Evolutionary conservation across 2,329 filamentous ascomycete genomes (phyloP).

Genomic region (Claviceps maximensis): DNA sequence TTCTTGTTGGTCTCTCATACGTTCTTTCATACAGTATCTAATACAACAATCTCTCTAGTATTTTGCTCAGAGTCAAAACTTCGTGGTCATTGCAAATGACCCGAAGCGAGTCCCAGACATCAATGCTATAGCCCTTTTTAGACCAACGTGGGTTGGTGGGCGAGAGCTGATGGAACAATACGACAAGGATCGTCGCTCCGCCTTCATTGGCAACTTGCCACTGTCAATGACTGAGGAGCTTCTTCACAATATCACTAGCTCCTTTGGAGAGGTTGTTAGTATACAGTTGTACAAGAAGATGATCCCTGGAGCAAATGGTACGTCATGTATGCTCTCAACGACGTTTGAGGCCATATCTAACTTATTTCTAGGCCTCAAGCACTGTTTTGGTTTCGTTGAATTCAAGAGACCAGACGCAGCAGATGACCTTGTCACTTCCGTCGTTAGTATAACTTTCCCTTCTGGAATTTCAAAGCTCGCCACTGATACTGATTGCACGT

Average conservation of each 20-base stretch:
- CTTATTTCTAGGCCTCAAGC: conserved; percentile 9
- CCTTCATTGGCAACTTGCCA: conserved; percentile 35
- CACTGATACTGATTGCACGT: conserved; percentile 2
- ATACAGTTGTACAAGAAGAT: conserved; percentile 14
- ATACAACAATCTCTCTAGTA: background rate
- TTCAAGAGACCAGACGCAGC: conserved; percentile 24
- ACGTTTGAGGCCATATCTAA: conserved; percentile 6
- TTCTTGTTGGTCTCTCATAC: conserved; percentile 1
- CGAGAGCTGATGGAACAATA: conserved; percentile 20
- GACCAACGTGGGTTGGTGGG: background rate
- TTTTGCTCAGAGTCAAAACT: conserved; percentile 4
- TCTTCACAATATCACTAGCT: conserved; percentile 23
- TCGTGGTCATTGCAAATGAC: conserved; percentile 17
- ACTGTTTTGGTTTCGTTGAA: conserved; percentile 26
- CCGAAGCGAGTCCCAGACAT: conserved; percentile 7
- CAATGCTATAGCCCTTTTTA: background rate
- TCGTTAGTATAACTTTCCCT: conserved; percentile 20
- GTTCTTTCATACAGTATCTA: background rate
- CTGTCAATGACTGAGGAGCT: conserved; percentile 20
- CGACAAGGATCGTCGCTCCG: conserved; percentile 31
- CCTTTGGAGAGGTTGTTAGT: conserved; percentile 24
- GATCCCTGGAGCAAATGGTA: conserved; percentile 7
- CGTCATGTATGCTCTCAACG: background rate
- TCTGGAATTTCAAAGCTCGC: background rate
- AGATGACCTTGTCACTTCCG: conserved; percentile 20